Percentiles rank a stretch among this genome's conserved stretches.
phyloP scores from a whole-genome alignment of 2,329 filamentous ascomycete species.

The Botrytis cinerea region DNA sequence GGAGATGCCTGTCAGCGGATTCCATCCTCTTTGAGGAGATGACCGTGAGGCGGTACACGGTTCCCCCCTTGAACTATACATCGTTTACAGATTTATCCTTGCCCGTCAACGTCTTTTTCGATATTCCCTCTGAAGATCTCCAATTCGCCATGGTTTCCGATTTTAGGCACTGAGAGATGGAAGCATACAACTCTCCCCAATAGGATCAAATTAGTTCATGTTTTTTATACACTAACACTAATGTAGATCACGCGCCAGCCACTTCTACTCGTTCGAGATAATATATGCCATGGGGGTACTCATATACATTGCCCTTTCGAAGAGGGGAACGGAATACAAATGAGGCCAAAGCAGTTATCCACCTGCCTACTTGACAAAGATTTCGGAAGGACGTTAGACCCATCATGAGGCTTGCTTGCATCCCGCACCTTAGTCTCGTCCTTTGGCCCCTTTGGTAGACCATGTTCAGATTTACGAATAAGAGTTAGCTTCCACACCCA shows the following conservation, averaged over 20 bases:
- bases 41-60: conserved; percentile 35
- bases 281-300: conserved; percentile 27
- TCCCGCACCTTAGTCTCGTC: conserved; percentile 28
- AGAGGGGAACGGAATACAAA: conserved; percentile 27
- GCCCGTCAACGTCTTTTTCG: conserved; percentile 35
- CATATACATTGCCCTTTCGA: conserved; percentile 30
- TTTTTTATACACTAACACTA: conserved; percentile 30
- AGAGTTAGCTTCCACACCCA: conserved; percentile 36
- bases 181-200: conserved; percentile 22
- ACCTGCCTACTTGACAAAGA: conserved; percentile 30
- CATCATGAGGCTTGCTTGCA: conserved; percentile 37
- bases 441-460: conserved; percentile 36
- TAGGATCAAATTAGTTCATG: conserved; percentile 26
- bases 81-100: conserved; percentile 30
- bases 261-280: conserved; percentile 35
- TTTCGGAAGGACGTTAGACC: conserved; percentile 38
- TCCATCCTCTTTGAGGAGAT: conserved; percentile 31
- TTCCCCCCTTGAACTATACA: conserved; percentile 30
- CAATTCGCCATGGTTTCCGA: conserved; percentile 35
- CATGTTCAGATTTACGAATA: conserved; percentile 37
- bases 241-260: conserved; percentile 41
- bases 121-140: conserved; percentile 35
- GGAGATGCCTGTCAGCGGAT: conserved; percentile 32
- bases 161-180: conserved; percentile 36
- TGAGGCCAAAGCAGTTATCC: conserved; percentile 27